phyloP scores from a whole-genome alignment of 179 eudicot genomes.

The Pouteria campechiana region DNA sequence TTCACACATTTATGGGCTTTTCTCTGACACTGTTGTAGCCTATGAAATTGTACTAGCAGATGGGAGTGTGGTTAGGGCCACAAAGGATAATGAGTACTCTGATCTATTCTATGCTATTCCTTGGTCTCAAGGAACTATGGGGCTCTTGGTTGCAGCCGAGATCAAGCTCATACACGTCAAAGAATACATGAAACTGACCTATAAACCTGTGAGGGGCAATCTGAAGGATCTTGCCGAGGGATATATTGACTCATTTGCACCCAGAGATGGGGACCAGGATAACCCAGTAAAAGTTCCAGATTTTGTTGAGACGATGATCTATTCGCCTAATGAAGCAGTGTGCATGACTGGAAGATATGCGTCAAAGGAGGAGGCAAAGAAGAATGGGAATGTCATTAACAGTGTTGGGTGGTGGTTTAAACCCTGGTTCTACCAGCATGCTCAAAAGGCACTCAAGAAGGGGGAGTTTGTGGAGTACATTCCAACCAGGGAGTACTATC shows the following conservation, averaged over 20 bases:
- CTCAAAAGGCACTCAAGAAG: conserved; percentile 49
- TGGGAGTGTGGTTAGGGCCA: conserved; percentile 80
- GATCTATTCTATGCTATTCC: conserved; percentile 91
- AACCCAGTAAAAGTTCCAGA: conserved; percentile 78
- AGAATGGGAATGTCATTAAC: conserved; percentile 68
- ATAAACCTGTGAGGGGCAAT: conserved; percentile 62
- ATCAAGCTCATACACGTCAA: conserved; percentile 82
- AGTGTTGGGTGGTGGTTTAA: conserved; percentile 78
- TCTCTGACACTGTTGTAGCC: conserved; percentile 88
- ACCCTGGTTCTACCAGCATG: conserved; percentile 96
- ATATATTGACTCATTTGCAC: conserved; percentile 72
- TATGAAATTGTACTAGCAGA: conserved; percentile 85
- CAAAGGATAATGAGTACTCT: conserved; percentile 81
- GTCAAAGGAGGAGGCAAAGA: conserved; percentile 72
- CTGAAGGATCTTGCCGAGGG: conserved; percentile 70
- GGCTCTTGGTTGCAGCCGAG: conserved; percentile 88
- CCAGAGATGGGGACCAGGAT: conserved; percentile 80
- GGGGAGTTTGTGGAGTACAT: conserved; percentile 95
- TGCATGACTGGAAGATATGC: conserved; percentile 84
- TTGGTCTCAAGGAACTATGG: conserved; percentile 98
- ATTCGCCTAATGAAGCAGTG: conserved; percentile 55
- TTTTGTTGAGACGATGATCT: conserved; percentile 77
- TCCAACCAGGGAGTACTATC: conserved; percentile 88
- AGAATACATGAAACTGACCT: conserved; percentile 86
- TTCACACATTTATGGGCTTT: conserved; percentile 84